Conservation (phyloP, 2,329 filamentous ascomycete genomes). For the Clonostachys solani region DNA sequence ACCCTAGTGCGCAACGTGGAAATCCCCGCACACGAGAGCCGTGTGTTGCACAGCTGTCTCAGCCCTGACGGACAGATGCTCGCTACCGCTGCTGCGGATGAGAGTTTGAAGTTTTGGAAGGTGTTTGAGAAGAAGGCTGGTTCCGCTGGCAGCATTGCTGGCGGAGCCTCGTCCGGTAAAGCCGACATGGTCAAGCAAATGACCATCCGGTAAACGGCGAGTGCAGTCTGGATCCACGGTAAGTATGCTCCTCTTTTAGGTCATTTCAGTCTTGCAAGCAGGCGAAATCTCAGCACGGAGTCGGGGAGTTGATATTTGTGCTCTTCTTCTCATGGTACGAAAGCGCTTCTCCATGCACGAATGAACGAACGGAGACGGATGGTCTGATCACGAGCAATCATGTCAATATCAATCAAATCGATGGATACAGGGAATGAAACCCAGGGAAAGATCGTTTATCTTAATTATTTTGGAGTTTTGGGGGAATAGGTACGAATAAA, state of each 20-base stretch:
- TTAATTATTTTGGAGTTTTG: too few species aligned
- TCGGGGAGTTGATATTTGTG: conserved; percentile 34
- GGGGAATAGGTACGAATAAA: too few species aligned
- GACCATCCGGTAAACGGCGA: conserved; percentile 70
- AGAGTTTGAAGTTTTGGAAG: conserved; percentile 99
- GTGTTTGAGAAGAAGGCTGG: conserved; percentile 98
- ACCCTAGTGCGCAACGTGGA: conserved; percentile 96
- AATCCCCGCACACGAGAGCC: conserved; percentile 94
- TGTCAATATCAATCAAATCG: conserved; percentile 36
- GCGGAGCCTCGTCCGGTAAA: conserved; percentile 68
- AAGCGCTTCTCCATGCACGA: conserved; percentile 40
- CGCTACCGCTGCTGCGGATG: conserved; percentile 91
- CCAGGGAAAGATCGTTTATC: too few species aligned
- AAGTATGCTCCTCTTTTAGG: conserved; percentile 42
- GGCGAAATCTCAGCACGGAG: conserved; percentile 45
- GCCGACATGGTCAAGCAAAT: conserved; percentile 90
- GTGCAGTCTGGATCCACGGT: conserved; percentile 26
- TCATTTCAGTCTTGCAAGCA: conserved; percentile 30
- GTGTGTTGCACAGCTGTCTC: conserved; percentile 93
- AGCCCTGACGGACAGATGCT: conserved; percentile 98
- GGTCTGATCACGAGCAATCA: conserved; percentile 21
- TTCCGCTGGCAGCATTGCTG: conserved; percentile 57
- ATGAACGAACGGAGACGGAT: conserved; percentile 12
- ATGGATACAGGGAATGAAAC: too few species aligned
- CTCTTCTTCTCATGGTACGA: conserved; percentile 43